These are phyloP conservation scores for Cladosporium austrohemisphaericum DNA, from an alignment of 2,329 filamentous ascomycete species.

Conservation along the genomic window DNA sequence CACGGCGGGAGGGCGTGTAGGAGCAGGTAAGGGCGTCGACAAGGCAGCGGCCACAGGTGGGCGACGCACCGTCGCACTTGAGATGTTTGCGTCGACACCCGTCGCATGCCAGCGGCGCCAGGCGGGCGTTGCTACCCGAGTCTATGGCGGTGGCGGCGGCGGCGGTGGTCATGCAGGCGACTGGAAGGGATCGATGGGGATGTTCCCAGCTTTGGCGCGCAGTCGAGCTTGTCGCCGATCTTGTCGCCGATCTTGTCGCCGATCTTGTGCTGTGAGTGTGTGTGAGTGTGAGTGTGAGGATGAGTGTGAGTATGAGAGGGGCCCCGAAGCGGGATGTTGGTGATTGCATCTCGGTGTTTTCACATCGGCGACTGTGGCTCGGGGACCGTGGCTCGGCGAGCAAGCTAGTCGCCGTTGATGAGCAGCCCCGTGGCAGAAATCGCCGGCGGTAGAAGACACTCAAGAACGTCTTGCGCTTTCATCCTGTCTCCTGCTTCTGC, in stretches of 20 bases:
- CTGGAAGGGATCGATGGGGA: background rate
- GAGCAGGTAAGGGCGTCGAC: constrained; percentile 59
- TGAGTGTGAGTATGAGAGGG: too few species aligned
- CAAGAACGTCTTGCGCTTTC: too few species aligned
- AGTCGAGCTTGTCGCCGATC: background rate
- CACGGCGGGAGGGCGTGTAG: constrained; percentile 70
- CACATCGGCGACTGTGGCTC: background rate
- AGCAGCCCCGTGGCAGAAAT: too few species aligned
- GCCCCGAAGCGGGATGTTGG: too few species aligned
- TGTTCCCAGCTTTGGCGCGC: background rate
- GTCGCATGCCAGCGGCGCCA: constrained; percentile 30
- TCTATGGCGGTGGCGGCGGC: background rate
- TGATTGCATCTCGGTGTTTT: too few species aligned
- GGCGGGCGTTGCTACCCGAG: background rate
- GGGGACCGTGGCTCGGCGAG: too few species aligned
- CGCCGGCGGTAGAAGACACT: too few species aligned
- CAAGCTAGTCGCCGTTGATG: too few species aligned
- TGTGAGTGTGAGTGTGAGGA: too few species aligned
- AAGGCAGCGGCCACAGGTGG: constrained; percentile 63
- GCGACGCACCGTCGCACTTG: constrained; percentile 68
- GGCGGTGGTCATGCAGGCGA: background rate
- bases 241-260: constrained; percentile 19
- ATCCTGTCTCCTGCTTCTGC: background rate
- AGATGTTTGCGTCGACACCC: constrained; percentile 60
- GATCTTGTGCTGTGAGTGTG: background rate